Conservation (phyloP, 495 filamentous ascomycete genomes). For the Rhizodiscina lignyota region DNA sequence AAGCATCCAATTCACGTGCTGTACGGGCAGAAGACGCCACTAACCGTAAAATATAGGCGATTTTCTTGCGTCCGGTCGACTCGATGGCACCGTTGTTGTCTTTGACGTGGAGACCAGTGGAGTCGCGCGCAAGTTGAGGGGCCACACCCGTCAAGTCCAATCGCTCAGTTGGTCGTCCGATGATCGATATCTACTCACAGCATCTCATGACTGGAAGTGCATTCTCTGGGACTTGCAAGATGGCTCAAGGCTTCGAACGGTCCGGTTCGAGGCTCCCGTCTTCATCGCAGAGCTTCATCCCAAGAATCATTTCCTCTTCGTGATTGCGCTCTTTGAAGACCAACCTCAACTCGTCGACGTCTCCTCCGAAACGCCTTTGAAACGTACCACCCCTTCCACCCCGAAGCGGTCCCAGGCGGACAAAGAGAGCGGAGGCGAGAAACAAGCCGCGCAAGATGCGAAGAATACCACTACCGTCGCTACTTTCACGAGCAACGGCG, state of each 20-base stretch:
- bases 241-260: constrained; percentile 47
- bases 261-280: constrained; percentile 78
- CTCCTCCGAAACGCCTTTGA: constrained; percentile 42
- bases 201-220: constrained; percentile 89
- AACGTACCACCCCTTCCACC: constrained; percentile 62
- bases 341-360: constrained; percentile 77
- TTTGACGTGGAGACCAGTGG: constrained; percentile 97
- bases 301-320: constrained; percentile 66
- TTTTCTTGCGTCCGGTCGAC: no score
- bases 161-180: constrained; percentile 87
- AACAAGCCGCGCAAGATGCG: constrained; percentile 78
- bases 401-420: constrained; percentile 46
- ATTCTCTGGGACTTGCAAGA: constrained; percentile 87
- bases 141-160: constrained; percentile 80
- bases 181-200: constrained; percentile 82
- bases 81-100: constrained; percentile 80
- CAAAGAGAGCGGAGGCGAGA: constrained; percentile 52
- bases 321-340: constrained; percentile 83
- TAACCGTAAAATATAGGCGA: no score
- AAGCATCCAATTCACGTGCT: constrained; percentile 57
- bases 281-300: constrained; percentile 94
- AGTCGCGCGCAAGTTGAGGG: constrained; percentile 78
- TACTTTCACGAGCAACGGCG: constrained; percentile 67
- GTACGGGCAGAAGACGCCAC: no score
- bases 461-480: constrained; percentile 86